Conservation (phyloP, 495 filamentous ascomycete genomes). For the Hyphodiscus hymeniophilus region DNA sequence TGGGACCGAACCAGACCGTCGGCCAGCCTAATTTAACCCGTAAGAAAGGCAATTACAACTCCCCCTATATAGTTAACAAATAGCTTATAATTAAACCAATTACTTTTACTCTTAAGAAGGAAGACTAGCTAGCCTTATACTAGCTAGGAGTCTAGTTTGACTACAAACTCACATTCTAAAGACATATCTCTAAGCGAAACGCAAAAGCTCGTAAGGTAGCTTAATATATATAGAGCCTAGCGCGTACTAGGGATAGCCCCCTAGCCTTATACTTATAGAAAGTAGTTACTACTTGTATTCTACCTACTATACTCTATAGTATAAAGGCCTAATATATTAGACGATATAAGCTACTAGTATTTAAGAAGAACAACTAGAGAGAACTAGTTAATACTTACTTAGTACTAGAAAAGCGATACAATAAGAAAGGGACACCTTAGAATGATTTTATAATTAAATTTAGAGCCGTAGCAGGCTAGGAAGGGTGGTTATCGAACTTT, state of each 20-base stretch:
- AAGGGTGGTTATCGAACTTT: too few relatives aligned
- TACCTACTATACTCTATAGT: neutral
- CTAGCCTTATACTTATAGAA: neutral
- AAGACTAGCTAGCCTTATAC: neutral
- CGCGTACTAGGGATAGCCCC: neutral
- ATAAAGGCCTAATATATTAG: neutral
- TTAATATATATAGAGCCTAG: neutral
- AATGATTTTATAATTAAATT: too few relatives aligned
- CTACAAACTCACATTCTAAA: neutral
- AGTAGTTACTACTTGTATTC: neutral
- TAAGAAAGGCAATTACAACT: neutral
- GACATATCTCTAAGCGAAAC: neutral
- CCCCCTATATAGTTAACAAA: neutral
- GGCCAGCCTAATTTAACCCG: neutral
- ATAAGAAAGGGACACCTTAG: too few relatives aligned
- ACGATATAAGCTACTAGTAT: neutral
- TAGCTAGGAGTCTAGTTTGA: conserved; percentile 1
- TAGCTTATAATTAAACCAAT: neutral
- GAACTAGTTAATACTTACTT: neutral
- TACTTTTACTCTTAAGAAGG: neutral
- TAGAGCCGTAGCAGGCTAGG: too few relatives aligned
- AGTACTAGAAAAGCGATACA: neutral
- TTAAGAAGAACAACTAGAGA: neutral
- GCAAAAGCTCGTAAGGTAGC: neutral
- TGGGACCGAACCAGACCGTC: too few relatives aligned